Evolutionary conservation across 139 green algal genomes (phyloP).

Genomic region (Volvox africanus): DNA sequence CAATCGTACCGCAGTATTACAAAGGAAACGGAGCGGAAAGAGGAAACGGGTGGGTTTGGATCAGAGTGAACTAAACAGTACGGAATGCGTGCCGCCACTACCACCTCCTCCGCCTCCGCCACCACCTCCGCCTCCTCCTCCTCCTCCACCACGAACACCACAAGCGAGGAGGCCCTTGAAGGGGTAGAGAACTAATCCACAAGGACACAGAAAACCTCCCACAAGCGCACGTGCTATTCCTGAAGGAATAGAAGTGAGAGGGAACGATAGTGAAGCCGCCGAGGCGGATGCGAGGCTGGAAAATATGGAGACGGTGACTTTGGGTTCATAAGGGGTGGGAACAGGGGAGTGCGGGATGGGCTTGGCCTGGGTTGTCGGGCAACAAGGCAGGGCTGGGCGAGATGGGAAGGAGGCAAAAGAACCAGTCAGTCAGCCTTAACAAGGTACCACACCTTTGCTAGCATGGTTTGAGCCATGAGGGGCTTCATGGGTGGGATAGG

Average conservation of each 20-base stretch:
- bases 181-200: too few relatives aligned
- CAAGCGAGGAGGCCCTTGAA: too few relatives aligned
- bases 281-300: background rate
- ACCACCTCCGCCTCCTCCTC: too few relatives aligned
- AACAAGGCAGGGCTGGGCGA: background rate
- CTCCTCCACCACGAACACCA: too few relatives aligned
- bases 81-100: background rate
- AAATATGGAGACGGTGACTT: background rate
- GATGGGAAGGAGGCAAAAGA: background rate
- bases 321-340: background rate
- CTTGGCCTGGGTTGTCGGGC: too few relatives aligned
- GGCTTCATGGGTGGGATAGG: too few relatives aligned
- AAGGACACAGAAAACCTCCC: too few relatives aligned
- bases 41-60: background rate
- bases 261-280: background rate
- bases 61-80: background rate
- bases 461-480: too few relatives aligned
- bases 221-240: too few relatives aligned
- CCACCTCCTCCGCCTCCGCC: too few relatives aligned
- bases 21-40: background rate
- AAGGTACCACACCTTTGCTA: background rate
- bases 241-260: background rate
- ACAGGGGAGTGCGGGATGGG: background rate
- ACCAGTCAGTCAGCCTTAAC: background rate
- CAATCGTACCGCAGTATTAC: too few relatives aligned